Evolutionary conservation across 352 stramenopile genomes (phyloP).

Genomic region (Plasmopara muralis): DNA sequence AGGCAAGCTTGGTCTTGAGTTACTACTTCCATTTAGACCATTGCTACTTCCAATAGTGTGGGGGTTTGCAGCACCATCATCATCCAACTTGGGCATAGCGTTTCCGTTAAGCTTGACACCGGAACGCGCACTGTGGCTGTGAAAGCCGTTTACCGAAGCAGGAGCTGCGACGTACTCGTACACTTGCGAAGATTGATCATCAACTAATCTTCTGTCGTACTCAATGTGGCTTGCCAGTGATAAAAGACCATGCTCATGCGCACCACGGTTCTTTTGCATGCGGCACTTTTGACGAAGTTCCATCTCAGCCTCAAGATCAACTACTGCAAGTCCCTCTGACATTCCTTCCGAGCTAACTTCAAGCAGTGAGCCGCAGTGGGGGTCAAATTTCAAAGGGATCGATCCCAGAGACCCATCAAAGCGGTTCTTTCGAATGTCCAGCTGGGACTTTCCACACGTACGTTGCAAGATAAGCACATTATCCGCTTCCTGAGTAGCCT

Average conservation of each 20-base stretch:
- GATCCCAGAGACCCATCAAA: conserved; percentile 90
- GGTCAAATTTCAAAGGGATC: conserved; percentile 83
- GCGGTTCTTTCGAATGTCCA: conserved; percentile 96
- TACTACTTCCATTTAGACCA: conserved; percentile 16
- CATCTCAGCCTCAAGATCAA: conserved; percentile 77
- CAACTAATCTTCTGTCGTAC: conserved; percentile 6
- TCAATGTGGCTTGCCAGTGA: conserved; percentile 3
- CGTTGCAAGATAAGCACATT: conserved; percentile 99
- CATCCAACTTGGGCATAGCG: conserved; percentile 20
- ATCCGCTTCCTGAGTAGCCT: conserved; percentile 99
- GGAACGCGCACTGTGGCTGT: conserved; percentile 19
- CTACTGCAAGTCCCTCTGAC: conserved; percentile 57
- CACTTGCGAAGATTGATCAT: conserved; percentile 5
- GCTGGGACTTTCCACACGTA: conserved; percentile 80
- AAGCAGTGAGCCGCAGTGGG: conserved; percentile 42
- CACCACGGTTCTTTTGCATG: conserved; percentile 29
- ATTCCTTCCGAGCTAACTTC: conserved; percentile 67
- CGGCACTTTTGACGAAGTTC: conserved; percentile 55
- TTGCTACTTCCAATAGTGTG: conserved; percentile 11
- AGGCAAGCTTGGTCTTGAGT: conserved; percentile 3
- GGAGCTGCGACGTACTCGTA: conserved; percentile 25
- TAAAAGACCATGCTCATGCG: conserved; percentile 6
- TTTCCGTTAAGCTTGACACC: conserved; percentile 21
- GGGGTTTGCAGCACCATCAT: conserved; percentile 20
- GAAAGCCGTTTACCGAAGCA: conserved; percentile 10